Conservation (phyloP, 805 yeast species). For the Lachancea meyersii region DNA sequence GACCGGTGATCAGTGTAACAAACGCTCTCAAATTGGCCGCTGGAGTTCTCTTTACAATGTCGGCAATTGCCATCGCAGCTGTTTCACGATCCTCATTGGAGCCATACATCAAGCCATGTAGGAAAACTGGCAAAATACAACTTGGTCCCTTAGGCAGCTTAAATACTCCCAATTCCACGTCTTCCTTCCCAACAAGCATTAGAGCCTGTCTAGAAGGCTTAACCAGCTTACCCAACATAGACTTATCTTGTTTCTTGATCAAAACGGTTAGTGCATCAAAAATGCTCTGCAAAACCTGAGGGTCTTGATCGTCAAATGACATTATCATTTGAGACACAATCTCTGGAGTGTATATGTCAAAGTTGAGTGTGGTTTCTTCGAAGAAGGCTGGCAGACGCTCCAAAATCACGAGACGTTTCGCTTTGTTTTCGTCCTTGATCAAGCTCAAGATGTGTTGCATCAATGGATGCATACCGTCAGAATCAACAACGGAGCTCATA, state of each 20-base stretch:
- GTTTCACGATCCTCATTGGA: constrained; percentile 72
- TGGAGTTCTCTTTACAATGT: constrained; percentile 77
- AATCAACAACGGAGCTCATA: constrained; percentile 65
- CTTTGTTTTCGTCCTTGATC: constrained; percentile 68
- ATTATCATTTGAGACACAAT: constrained; percentile 64
- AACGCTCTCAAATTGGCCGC: constrained; percentile 76
- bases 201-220: constrained; percentile 76
- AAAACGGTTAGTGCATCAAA: constrained; percentile 60
- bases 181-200: constrained; percentile 53
- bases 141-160: constrained; percentile 72
- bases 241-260: constrained; percentile 68
- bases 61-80: constrained; percentile 86
- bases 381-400: constrained; percentile 70
- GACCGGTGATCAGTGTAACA: constrained; percentile 94
- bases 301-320: constrained; percentile 65
- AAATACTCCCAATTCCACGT: constrained; percentile 69
- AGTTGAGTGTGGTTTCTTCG: constrained; percentile 56
- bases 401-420: constrained; percentile 56
- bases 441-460: constrained; percentile 73
- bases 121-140: constrained; percentile 82
- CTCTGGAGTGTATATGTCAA: constrained; percentile 66
- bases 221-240: constrained; percentile 67
- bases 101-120: constrained; percentile 96
- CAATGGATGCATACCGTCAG: constrained; percentile 76
- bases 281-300: constrained; percentile 55